These are phyloP conservation scores for Mortierella sp. DNA, from an alignment of 371 early-diverging fungal genomes.

Conservation along the genomic window DNA sequence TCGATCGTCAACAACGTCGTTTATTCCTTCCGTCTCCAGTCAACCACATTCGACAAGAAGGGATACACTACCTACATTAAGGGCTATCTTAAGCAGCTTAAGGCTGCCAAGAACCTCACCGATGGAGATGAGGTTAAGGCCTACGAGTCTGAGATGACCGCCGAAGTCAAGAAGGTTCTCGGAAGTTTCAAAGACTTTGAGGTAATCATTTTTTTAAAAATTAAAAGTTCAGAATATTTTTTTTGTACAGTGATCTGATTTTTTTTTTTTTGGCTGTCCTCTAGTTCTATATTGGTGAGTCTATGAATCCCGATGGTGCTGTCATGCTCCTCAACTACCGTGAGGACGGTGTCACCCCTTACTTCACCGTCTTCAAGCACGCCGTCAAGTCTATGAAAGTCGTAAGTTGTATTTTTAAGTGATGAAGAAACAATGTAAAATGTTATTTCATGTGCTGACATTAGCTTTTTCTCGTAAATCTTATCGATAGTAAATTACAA, in stretches of 20 bases:
- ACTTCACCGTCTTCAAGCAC: constrained; percentile 93
- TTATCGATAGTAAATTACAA: too few species aligned
- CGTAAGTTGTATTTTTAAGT: constrained; percentile 41
- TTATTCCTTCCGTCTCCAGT: constrained; percentile 81
- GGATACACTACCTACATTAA: constrained; percentile 91
- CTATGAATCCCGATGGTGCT: constrained; percentile 92
- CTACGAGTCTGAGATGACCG: constrained; percentile 78
- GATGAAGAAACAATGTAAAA: too few species aligned
- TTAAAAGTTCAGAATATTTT: too few species aligned
- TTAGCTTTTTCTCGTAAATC: too few species aligned
- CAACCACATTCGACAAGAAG: constrained; percentile 93
- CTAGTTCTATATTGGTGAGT: constrained; percentile 90
- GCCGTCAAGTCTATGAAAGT: constrained; percentile 87
- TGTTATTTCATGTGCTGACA: too few species aligned
- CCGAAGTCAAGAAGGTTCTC: constrained; percentile 83
- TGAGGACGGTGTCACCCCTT: constrained; percentile 93
- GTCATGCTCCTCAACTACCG: constrained; percentile 95
- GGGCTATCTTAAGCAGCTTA: constrained; percentile 86
- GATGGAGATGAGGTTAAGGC: constrained; percentile 73
- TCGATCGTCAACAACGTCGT: constrained; percentile 89
- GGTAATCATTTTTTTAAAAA: too few species aligned
- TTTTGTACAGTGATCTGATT: not conserved
- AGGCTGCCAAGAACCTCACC: constrained; percentile 67
- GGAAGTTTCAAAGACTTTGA: constrained; percentile 77
- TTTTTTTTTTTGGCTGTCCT: not conserved